Base-by-base conservation (phyloP, 164 flowering plant species). In the Sedum album region DNA sequence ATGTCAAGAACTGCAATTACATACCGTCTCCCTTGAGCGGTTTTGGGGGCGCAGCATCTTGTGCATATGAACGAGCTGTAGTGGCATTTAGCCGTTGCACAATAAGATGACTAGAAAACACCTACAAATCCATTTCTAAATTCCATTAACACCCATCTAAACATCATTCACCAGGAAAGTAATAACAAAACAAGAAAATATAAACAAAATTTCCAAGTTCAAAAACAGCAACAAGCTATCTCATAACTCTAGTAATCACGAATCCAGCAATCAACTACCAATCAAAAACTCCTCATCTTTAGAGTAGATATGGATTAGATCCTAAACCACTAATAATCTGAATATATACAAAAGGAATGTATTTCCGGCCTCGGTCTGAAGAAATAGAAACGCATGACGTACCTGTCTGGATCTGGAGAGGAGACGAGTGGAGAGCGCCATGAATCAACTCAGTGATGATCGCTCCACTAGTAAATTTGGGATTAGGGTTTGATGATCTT, bases 11-110 rank as follows among this genome's bases (percentile, higher is more conserved):
- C 10, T 14, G 65, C 62, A 10, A 38, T 14, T 21, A 80, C 97
- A 79, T 64, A 93, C 98, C 86, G 76, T 93, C 97, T 72, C 97
- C 97, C 84, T 93, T 88, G n/a, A 83, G 85, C 17, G 78, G 77
- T 20, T 76, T 70, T n/a, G 73, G 81, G 15, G 48, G 48, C 65
- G 82, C 82, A 76, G 96, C 89, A 76, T 79, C 86, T 66, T 89
- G 88, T 36, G 97, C 89, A 76, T 75, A 93, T 61, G n/a, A 81
- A 60, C 98, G 96, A 26, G 76, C 81, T 7, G 87, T 80, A 75
- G 79, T 66, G 53, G 64, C 85, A 81, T 69, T 71, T 36, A 78
- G 81, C 73, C 74, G 72, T 36, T 77, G 89, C 60, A 84, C 38
- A 74, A 85, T 26, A 57, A 69, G 74, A 75, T 75, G 81, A 73